Evolutionary conservation across 2,329 filamentous ascomycete species (phyloP).

Genomic region (Ceratocystis colombiana): DNA sequence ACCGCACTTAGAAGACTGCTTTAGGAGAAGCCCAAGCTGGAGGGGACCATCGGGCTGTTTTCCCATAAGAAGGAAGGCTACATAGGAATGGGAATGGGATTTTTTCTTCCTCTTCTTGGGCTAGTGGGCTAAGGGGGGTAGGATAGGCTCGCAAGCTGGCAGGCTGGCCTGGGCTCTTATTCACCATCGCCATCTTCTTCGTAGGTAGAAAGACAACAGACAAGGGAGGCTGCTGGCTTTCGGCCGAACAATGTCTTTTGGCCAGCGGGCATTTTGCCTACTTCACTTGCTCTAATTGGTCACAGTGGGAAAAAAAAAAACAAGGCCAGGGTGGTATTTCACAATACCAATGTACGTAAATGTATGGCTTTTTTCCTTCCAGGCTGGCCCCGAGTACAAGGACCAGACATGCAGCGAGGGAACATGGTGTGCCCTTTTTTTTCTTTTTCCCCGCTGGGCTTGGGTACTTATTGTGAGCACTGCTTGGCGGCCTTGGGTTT

Average conservation of each 20-base stretch:
- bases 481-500: background rate
- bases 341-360: background rate
- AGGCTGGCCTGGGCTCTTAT: too few species aligned
- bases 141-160: too few species aligned
- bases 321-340: background rate
- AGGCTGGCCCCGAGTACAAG: constrained; percentile 3
- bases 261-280: background rate
- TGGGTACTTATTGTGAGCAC: background rate
- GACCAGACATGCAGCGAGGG: constrained; percentile 2
- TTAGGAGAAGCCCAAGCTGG: too few species aligned
- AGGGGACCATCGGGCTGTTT: too few species aligned
- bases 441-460: background rate
- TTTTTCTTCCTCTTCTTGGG: too few species aligned
- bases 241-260: background rate
- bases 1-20: background rate
- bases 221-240: background rate
- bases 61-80: too few species aligned
- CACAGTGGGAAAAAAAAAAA: too few species aligned
- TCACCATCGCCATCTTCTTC: too few species aligned
- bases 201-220: background rate
- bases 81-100: too few species aligned
- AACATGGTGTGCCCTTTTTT: background rate
- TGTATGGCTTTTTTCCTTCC: background rate
- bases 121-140: too few species aligned
- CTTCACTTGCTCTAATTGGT: background rate